Percentiles rank a stretch among this genome's conserved stretches.
Conservation (phyloP, 805 yeast species). For the Saturnispora zaruensis region DNA sequence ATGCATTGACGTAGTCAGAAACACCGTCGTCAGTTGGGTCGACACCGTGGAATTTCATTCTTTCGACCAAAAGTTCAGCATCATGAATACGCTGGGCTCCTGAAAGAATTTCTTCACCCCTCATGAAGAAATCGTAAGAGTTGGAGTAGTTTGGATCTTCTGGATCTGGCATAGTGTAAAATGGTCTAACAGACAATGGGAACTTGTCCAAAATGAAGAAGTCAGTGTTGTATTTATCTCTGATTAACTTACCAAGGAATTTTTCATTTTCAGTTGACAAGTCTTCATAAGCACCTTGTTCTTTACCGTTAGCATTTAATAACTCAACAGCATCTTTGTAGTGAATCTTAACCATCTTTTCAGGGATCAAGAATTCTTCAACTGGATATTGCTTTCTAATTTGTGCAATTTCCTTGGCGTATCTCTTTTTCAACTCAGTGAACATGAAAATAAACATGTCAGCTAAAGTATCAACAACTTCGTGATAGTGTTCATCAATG, state of each 20-base stretch:
- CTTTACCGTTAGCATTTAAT: slow-evolving; percentile 80
- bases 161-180: slow-evolving; percentile 98
- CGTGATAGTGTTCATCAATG: slow-evolving; percentile 96
- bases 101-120: slow-evolving; percentile 98
- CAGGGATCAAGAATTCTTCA: slow-evolving; percentile 93
- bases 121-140: slow-evolving; percentile 98
- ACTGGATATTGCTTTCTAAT: slow-evolving; percentile 95
- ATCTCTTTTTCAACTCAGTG: slow-evolving; percentile 71
- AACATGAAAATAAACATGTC: slow-evolving; percentile 80
- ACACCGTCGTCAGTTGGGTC: slow-evolving; percentile 77
- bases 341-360: slow-evolving; percentile 80
- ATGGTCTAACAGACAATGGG: slow-evolving; percentile 95
- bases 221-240: slow-evolving; percentile 94
- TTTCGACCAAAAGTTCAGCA: slow-evolving; percentile 67
- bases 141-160: slow-evolving; percentile 88
- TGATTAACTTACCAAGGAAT: slow-evolving; percentile 80
- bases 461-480: slow-evolving; percentile 54
- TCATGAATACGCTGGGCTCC: slow-evolving; percentile 99
- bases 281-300: slow-evolving; percentile 82
- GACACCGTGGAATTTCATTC: slow-evolving; percentile 78
- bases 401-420: slow-evolving; percentile 71
- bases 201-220: slow-evolving; percentile 96
- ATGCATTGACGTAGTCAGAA: slow-evolving; percentile 86
- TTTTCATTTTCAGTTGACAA: slow-evolving; percentile 92
- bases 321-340: slow-evolving; percentile 87